These are phyloP conservation scores for Tylopilus plumbeoviolaceoides DNA, from an alignment of 768 basidiomycete species.

Conservation along the genomic window DNA sequence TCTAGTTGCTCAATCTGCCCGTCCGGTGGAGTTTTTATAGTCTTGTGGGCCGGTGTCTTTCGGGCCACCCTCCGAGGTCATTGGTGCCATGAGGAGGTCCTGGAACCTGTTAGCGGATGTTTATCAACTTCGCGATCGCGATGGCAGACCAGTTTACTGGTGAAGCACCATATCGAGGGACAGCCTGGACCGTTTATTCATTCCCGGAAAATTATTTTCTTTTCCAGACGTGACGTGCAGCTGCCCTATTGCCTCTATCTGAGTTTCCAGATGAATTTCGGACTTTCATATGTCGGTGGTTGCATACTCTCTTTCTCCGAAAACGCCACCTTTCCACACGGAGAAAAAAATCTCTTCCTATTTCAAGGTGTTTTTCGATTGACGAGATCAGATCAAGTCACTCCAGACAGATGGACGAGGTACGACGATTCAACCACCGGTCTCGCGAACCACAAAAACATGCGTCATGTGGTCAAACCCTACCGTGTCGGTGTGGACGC, in stretches of 20 bases:
- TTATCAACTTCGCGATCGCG: conserved; percentile 27
- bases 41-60: conserved; percentile 9
- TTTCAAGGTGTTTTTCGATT: conserved; percentile 14
- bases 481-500: conserved; percentile 2
- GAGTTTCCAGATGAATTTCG: conserved; percentile 29
- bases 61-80: conserved; percentile 7
- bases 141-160: conserved; percentile 20
- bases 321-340: conserved; percentile 19
- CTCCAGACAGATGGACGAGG: conserved; percentile 14
- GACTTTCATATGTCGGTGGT: conserved; percentile 31
- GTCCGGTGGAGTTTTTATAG: conserved; percentile 24
- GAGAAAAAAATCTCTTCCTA: conserved; percentile 11
- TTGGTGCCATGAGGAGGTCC: conserved; percentile 22
- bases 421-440: conserved; percentile 7
- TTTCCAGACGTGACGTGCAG: conserved; percentile 20
- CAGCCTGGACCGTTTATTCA: conserved; percentile 21
- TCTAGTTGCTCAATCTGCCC: conserved; percentile 15
- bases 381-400: conserved; percentile 16
- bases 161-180: conserved; percentile 28
- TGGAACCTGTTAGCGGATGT: conserved; percentile 14
- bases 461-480: not conserved
- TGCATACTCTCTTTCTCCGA: conserved; percentile 23
- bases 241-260: conserved; percentile 18
- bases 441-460: conserved; percentile 2
- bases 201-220: conserved; percentile 20